Conservation (phyloP, 140 eudicot genomes). For the Anethum foeniculum region DNA sequence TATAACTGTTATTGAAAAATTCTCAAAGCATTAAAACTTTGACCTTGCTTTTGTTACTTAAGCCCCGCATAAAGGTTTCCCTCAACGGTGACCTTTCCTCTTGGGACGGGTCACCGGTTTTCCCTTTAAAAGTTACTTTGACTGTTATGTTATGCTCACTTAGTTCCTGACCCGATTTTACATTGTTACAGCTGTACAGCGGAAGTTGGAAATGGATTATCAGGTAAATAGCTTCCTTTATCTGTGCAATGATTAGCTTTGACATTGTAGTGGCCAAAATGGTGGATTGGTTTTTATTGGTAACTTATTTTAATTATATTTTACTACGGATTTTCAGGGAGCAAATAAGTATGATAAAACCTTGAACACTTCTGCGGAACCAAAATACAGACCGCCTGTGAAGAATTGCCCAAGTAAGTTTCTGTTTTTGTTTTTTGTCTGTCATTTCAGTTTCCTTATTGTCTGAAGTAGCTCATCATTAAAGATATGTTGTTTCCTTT, state of each 20-base stretch:
- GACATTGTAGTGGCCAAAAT: not conserved
- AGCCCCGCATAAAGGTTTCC: not conserved
- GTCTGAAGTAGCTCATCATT: not conserved
- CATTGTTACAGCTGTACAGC: slow-evolving; percentile 52
- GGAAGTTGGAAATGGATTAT: slow-evolving; percentile 66
- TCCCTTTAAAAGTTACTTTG: not conserved
- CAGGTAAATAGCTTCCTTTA: slow-evolving; percentile 36
- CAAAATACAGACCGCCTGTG: slow-evolving; percentile 53
- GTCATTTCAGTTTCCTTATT: not conserved
- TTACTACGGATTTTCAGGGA: slow-evolving; percentile 19
- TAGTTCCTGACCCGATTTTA: not conserved
- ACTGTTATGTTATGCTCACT: not conserved
- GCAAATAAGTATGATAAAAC: slow-evolving; percentile 33
- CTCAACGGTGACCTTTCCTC: not conserved
- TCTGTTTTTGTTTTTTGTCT: not conserved
- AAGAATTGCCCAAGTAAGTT: slow-evolving; percentile 42
- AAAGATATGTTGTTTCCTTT: not conserved
- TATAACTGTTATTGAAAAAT: not conserved
- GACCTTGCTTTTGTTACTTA: not conserved
- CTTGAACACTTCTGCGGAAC: slow-evolving; percentile 24
- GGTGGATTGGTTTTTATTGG: not conserved
- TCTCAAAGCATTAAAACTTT: not conserved
- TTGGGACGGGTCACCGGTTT: not conserved
- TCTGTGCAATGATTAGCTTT: not conserved
- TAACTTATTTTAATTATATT: not conserved